Evolutionary conservation across 495 filamentous ascomycete genomes (phyloP).

Genomic region (Hyaloscypha finlandica): DNA sequence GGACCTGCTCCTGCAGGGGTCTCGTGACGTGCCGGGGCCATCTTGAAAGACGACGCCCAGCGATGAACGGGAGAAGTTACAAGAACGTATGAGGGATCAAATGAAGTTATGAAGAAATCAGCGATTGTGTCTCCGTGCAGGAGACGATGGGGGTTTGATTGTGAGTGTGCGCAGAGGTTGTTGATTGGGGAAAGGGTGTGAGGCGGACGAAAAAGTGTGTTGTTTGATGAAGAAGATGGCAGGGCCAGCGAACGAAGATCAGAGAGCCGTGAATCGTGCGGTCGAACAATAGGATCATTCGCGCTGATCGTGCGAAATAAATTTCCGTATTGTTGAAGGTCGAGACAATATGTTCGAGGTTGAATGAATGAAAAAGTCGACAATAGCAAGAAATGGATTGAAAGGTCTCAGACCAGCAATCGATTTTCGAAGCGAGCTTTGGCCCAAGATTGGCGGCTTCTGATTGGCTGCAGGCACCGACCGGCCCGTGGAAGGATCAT

Average conservation of each 20-base stretch:
- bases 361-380: constrained; percentile 9
- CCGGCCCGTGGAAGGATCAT: neutral
- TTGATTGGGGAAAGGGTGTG: neutral
- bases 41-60: neutral
- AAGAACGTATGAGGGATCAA: constrained; percentile 2
- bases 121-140: neutral
- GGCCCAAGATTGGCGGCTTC: neutral
- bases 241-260: neutral
- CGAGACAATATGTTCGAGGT: neutral
- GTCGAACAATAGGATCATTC: neutral
- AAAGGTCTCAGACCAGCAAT: neutral
- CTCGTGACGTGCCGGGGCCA: constrained; percentile 21
- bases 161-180: neutral
- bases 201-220: neutral
- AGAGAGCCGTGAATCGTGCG: neutral
- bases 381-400: constrained; percentile 14
- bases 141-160: neutral
- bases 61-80: constrained; percentile 4
- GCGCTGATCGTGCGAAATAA: neutral
- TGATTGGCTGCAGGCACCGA: neutral
- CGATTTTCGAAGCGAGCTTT: neutral
- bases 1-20: constrained; percentile 14
- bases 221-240: neutral
- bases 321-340: neutral
- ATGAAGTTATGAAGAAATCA: neutral